These are phyloP conservation scores for Spiromastix sp. DNA, from an alignment of 2,329 filamentous ascomycete species.

Conservation along the genomic window DNA sequence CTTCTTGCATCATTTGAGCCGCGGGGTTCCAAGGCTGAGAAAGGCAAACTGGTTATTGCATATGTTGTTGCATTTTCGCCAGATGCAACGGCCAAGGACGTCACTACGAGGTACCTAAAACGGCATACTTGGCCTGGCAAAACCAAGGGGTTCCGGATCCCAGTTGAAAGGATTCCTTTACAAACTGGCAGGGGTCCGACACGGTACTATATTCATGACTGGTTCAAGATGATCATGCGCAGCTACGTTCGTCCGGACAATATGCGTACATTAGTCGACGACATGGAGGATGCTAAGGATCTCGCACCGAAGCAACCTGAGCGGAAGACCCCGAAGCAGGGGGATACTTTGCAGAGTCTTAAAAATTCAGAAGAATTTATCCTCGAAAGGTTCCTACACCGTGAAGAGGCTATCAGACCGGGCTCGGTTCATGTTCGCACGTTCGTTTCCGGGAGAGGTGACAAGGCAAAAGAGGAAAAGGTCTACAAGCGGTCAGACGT, in stretches of 20 bases:
- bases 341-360: slow-evolving; percentile 78
- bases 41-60: slow-evolving; percentile 76
- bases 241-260: slow-evolving; percentile 51
- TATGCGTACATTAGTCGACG: slow-evolving; percentile 59
- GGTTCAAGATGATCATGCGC: slow-evolving; percentile 74
- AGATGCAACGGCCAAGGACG: slow-evolving; percentile 86
- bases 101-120: slow-evolving; percentile 83
- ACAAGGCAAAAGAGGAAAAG: slow-evolving; percentile 62
- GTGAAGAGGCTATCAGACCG: slow-evolving; percentile 76
- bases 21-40: slow-evolving; percentile 71
- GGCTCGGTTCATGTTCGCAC: slow-evolving; percentile 59
- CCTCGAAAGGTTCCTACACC: slow-evolving; percentile 73
- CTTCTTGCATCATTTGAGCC: slow-evolving; percentile 68
- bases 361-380: slow-evolving; percentile 79
- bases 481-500: slow-evolving; percentile 75
- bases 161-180: slow-evolving; percentile 68
- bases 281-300: slow-evolving; percentile 67
- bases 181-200: slow-evolving; percentile 69
- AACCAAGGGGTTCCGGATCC: slow-evolving; percentile 75
- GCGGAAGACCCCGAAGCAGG: slow-evolving; percentile 63
- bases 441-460: slow-evolving; percentile 67
- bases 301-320: slow-evolving; percentile 62
- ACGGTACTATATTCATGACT: slow-evolving; percentile 69
- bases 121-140: slow-evolving; percentile 74
- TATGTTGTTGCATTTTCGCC: slow-evolving; percentile 76